Evolutionary conservation across 305 asterid genomes (phyloP).

Genomic region (Fraxinus sp.): DNA sequence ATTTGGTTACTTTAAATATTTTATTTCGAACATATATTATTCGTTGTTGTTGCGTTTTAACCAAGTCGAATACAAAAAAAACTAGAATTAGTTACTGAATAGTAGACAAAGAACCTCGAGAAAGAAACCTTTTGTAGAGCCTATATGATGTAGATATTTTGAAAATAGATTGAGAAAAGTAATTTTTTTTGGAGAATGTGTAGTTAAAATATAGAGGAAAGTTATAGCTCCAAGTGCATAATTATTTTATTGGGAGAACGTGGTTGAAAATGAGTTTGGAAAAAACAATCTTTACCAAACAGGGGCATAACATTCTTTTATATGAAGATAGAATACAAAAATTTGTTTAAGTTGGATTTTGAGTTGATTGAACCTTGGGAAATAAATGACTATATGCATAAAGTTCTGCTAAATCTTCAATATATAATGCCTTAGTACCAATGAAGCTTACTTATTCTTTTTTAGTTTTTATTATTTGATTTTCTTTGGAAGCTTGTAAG

Average conservation of each 20-base stretch:
- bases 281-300: neutral
- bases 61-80: neutral
- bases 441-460: neutral
- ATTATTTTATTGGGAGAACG: neutral
- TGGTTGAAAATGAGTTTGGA: neutral
- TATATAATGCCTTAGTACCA: neutral
- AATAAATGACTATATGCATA: neutral
- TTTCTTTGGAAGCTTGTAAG: neutral
- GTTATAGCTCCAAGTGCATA: neutral
- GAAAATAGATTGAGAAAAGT: neutral
- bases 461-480: neutral
- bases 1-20: neutral
- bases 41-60: neutral
- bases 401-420: neutral
- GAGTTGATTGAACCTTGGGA: neutral
- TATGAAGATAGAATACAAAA: neutral
- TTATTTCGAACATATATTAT: neutral
- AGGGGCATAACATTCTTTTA: neutral
- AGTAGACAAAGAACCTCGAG: neutral
- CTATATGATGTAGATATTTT: neutral
- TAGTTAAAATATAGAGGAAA: neutral
- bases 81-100: neutral
- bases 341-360: neutral
- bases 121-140: neutral
- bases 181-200: neutral